Conservation (phyloP, 345 rosid species). For the Populus ilicifolia region DNA sequence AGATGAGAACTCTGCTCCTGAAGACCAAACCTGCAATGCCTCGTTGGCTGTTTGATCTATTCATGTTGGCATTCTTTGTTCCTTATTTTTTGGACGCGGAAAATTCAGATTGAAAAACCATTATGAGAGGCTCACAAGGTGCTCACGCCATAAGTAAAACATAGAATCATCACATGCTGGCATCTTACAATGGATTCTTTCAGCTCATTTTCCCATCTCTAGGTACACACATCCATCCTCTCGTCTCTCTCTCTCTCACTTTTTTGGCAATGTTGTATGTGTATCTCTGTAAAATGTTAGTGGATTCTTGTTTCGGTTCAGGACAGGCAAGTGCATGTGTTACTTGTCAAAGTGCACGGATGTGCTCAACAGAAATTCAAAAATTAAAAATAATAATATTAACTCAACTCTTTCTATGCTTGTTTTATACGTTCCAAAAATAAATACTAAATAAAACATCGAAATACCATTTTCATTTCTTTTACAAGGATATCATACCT, state of each 20-base stretch:
- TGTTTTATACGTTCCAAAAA: too few relatives aligned
- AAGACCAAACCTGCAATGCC: slow-evolving; percentile 7
- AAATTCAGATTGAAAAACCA: background rate
- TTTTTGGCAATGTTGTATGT: too few relatives aligned
- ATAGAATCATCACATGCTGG: too few relatives aligned
- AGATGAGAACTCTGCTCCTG: background rate
- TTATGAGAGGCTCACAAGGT: background rate
- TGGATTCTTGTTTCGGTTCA: background rate
- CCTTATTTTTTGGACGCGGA: background rate
- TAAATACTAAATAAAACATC: too few relatives aligned
- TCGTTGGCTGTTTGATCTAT: background rate
- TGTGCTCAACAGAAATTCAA: too few relatives aligned
- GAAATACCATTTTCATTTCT: too few relatives aligned
- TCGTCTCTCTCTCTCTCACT: too few relatives aligned
- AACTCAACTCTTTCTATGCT: too few relatives aligned
- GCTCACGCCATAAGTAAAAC: background rate
- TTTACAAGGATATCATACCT: too few relatives aligned
- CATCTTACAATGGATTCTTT: background rate
- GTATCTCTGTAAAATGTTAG: background rate
- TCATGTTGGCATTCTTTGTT: background rate
- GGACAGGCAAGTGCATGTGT: background rate
- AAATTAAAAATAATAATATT: too few relatives aligned
- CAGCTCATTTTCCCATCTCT: background rate
- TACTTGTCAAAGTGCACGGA: too few relatives aligned
- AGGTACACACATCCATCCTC: too few relatives aligned